Percentiles rank a stretch among this genome's conserved stretches.
These are phyloP conservation scores for Cladorrhinum sp. DNA, from an alignment of 2,329 filamentous ascomycete genomes.

Conservation along the genomic window DNA sequence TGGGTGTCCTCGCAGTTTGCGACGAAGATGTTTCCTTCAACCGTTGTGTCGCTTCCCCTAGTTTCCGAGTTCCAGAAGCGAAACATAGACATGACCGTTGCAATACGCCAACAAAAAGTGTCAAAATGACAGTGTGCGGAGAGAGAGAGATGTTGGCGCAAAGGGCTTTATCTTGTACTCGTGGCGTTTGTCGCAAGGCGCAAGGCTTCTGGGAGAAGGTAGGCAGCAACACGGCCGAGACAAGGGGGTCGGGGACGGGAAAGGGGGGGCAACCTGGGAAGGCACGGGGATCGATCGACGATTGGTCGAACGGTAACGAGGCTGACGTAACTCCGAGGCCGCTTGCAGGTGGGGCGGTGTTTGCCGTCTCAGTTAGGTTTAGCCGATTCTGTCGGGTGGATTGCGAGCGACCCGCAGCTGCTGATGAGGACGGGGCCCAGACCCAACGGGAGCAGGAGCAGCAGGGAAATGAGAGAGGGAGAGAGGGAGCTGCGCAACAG, in stretches of 20 bases:
- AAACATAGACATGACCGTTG: conserved; percentile 48
- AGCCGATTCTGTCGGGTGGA: conserved; percentile 21
- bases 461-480: not conserved
- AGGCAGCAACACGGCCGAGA: conserved; percentile 8
- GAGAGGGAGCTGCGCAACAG: conserved; percentile 15
- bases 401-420: conserved; percentile 12
- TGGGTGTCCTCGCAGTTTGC: conserved; percentile 24
- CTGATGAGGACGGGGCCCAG: conserved; percentile 32
- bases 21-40: conserved; percentile 41
- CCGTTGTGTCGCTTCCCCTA: conserved; percentile 53
- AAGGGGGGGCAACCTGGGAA: conserved; percentile 12
- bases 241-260: not conserved
- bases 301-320: conserved; percentile 15
- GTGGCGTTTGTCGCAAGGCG: conserved; percentile 7
- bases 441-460: conserved; percentile 12
- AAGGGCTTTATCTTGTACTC: not conserved
- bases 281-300: conserved; percentile 7
- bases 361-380: conserved; percentile 17
- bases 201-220: conserved; percentile 1
- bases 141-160: not conserved
- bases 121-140: conserved; percentile 8
- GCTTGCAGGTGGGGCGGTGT: conserved; percentile 23
- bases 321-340: conserved; percentile 32
- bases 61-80: conserved; percentile 59
- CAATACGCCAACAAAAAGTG: conserved; percentile 5